Conservation (phyloP, 805 yeast species). For the Candida ascalaphidarum region DNA sequence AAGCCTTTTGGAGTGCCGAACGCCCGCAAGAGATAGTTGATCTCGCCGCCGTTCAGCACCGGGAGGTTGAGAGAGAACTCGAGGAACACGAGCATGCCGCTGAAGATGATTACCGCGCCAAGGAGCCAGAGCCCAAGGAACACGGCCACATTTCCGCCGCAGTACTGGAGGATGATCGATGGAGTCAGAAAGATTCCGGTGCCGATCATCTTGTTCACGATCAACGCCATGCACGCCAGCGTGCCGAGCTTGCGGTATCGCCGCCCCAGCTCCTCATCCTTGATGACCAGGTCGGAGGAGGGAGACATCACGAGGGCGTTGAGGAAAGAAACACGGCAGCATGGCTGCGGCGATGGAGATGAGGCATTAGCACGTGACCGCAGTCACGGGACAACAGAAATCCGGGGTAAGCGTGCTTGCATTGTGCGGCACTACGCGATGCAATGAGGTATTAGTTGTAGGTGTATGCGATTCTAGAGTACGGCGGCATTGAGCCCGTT, state of each 20-base stretch:
- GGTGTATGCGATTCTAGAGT: too few species aligned
- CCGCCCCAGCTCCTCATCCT: too few species aligned
- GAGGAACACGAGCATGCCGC: constrained; percentile 32
- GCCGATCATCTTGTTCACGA: constrained; percentile 36
- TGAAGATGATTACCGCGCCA: constrained; percentile 28
- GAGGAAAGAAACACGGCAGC: too few species aligned
- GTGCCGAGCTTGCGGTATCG: constrained; percentile 12
- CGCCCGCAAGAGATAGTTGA: constrained; percentile 28
- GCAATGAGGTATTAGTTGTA: too few species aligned
- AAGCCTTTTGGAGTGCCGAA: constrained; percentile 24
- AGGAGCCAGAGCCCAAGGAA: constrained; percentile 23
- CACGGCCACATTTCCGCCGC: constrained; percentile 28
- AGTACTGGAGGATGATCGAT: constrained; percentile 29
- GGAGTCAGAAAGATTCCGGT: constrained; percentile 37
- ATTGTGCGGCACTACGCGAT: too few species aligned
- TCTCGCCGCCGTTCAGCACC: constrained; percentile 34
- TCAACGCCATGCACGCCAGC: constrained; percentile 28
- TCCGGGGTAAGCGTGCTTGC: too few species aligned
- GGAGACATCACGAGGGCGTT: too few species aligned
- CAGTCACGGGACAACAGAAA: too few species aligned
- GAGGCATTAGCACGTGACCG: too few species aligned
- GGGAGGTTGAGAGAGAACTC: constrained; percentile 34
- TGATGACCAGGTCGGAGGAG: too few species aligned
- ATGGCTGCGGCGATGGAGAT: too few species aligned
- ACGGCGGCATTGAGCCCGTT: too few species aligned